These are phyloP conservation scores for Achaetomiella virescens DNA, from an alignment of 495 filamentous ascomycete species.

Conservation along the genomic window DNA sequence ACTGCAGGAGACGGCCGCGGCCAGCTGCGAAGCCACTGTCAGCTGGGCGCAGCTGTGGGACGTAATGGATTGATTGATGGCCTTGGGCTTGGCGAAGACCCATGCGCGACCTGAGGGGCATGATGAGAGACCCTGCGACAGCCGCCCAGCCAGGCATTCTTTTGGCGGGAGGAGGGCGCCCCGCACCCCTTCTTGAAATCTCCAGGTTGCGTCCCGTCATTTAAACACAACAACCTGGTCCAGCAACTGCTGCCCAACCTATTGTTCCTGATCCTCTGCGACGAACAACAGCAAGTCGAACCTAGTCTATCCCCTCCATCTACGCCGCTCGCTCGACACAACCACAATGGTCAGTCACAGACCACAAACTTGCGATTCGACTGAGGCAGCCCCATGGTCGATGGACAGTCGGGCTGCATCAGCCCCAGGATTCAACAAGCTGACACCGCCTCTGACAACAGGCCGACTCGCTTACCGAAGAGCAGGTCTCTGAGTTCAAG, in stretches of 20 bases:
- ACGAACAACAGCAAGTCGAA: background rate
- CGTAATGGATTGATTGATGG: background rate
- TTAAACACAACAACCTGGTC: conserved; percentile 12
- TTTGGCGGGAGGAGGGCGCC: conserved; percentile 10
- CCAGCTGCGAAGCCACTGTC: background rate
- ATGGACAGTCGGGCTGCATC: conserved; percentile 16
- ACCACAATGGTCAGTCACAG: conserved; percentile 15
- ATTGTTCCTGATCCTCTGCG: conserved; percentile 4
- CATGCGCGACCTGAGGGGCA: background rate
- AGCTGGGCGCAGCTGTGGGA: conserved; percentile 4
- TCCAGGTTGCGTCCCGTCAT: conserved; percentile 20
- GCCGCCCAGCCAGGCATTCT: conserved; percentile 2
- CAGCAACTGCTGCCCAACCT: conserved; percentile 9
- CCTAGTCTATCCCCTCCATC: background rate
- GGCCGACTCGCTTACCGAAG: conserved; percentile 94
- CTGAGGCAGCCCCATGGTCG: conserved; percentile 24
- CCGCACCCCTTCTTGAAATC: conserved; percentile 20
- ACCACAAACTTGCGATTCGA: background rate
- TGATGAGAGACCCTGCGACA: background rate
- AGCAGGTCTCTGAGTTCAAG: conserved; percentile 99
- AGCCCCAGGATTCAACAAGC: conserved; percentile 12
- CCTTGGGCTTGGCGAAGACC: background rate
- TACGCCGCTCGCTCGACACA: background rate
- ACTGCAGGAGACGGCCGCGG: background rate
- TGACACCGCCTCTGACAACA: conserved; percentile 32